These are phyloP conservation scores for Vitis riparia DNA, from an alignment of 164 flowering plant species.

Conservation along the genomic window DNA sequence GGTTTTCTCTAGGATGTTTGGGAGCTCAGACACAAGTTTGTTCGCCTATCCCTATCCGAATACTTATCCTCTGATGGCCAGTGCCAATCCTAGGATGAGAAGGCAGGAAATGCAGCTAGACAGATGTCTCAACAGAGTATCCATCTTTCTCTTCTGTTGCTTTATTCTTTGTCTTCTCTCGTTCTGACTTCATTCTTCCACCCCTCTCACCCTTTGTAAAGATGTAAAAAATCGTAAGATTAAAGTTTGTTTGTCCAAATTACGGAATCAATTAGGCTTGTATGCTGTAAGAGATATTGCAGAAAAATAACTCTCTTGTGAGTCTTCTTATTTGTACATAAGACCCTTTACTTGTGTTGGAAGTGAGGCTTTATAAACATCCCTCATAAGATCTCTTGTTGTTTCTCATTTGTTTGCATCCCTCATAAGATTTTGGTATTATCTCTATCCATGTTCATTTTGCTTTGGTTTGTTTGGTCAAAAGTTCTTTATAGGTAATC, in stretches of 20 bases:
- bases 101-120: conserved; percentile 44
- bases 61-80: conserved; percentile 23
- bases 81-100: conserved; percentile 29
- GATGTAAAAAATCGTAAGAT: neutral
- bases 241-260: neutral
- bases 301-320: neutral
- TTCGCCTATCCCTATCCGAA: conserved; percentile 32
- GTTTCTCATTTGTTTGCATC: no score
- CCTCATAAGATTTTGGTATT: no score
- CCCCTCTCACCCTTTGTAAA: neutral
- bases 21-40: conserved; percentile 34
- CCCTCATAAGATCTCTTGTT: no score
- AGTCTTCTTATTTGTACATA: neutral
- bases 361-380: no score
- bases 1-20: conserved; percentile 47
- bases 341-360: no score
- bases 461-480: no score
- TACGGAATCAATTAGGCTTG: neutral
- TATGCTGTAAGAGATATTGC: neutral
- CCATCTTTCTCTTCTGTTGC: conserved; percentile 54
- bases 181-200: conserved; percentile 27
- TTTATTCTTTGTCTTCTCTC: conserved; percentile 45
- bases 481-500: no score
- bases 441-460: no score
- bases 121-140: conserved; percentile 45